Conservation (phyloP, 2,329 filamentous ascomycete species). For the Fusarium beomiforme region DNA sequence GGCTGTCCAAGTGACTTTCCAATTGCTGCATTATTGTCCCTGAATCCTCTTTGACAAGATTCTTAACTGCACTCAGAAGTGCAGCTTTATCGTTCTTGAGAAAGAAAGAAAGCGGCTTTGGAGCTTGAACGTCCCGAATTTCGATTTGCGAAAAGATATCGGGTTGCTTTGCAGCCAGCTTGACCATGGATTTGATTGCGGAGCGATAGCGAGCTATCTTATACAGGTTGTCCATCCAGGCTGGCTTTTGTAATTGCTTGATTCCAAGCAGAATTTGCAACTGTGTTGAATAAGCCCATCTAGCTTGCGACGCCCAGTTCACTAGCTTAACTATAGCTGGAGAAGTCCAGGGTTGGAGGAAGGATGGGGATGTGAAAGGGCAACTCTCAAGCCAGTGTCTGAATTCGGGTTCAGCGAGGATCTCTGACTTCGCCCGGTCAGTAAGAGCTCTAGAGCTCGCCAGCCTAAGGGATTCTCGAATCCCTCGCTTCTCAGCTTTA, state of each 20-base stretch:
- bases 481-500: background rate
- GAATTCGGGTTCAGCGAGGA: background rate
- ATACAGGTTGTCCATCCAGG: slow-evolving; percentile 30
- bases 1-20: background rate
- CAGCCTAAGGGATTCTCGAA: background rate
- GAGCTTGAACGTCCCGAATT: background rate
- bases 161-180: slow-evolving; percentile 39
- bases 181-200: slow-evolving; percentile 44
- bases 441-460: too few species aligned
- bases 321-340: background rate
- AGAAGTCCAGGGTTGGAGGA: background rate
- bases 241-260: background rate
- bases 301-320: slow-evolving; percentile 42
- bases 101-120: background rate
- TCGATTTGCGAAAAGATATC: slow-evolving; percentile 19
- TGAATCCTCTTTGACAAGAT: background rate
- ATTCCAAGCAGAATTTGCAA: slow-evolving; percentile 22
- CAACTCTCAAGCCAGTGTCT: background rate
- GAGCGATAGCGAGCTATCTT: slow-evolving; percentile 44
- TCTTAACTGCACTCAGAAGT: background rate
- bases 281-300: slow-evolving; percentile 37
- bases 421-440: background rate
- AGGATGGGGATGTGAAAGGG: background rate
- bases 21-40: slow-evolving; percentile 16
- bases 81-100: background rate